Evolutionary conservation across 2,329 filamentous ascomycete species (phyloP), one percentile per base, ranked within the genome.

Genomic region (Cytospora schulzeri): DNA sequence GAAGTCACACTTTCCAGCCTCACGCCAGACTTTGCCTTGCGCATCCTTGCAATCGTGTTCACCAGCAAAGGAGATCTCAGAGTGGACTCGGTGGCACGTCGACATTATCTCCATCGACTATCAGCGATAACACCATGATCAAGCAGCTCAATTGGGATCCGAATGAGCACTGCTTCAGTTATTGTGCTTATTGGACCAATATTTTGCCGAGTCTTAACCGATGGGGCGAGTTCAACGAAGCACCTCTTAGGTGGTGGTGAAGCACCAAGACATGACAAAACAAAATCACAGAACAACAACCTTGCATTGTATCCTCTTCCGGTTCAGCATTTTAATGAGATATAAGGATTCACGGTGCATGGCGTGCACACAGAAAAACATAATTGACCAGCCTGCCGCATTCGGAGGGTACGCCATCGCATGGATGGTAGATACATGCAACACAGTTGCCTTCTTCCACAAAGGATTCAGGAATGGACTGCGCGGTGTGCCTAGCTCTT

Each of bases 401-500:
- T 48, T 24, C 38, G 4, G 38, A 17, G 38, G 15, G 38, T n/a
- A 41, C 38, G n/a, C n/a, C 17, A 12, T 48, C 22, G n/a, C 45
- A 24, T 48, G 45, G 45, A 24, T 48, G n/a, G n/a, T 19, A 48
- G n/a, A 24, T 24, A 48, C n/a, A 48, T 14, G 59, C 38, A 62
- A 26, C 52, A 62, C 17, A 15, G 3, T 11, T 29, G 33, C 60
- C 50, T 56, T 45, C 45, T 11, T 29, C 17, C 28, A 54, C 8
- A 56, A 56, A 50, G 22, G 22, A 50, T 56, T 15, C 35, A 22
- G 19, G 9, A 53, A 35, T 45, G 29, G 9, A 51, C 52, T 56
- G 48, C 52, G 11, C 52, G 54, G 33, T 62, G 52, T 56, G 45
- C 15, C 60, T 62, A 51, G 52, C 60, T 62, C 60, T 62, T 62